Evolutionary conservation across 306 rosid species (phyloP).

Genomic region (Pueraria montana): DNA sequence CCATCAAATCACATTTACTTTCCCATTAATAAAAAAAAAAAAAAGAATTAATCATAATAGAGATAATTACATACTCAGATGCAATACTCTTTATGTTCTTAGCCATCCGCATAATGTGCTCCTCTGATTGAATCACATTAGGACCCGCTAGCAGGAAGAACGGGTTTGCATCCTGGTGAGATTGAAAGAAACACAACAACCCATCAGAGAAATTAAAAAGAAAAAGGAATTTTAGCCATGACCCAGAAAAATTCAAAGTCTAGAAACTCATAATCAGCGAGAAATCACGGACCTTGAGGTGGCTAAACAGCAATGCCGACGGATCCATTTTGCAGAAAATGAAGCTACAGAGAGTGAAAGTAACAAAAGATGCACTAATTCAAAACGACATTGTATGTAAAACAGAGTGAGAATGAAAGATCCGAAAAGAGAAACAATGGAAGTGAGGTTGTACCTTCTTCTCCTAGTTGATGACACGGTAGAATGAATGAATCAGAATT

Average conservation of each 20-base stretch:
- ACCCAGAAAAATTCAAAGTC: conserved; percentile 26
- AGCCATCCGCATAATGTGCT: conserved; percentile 85
- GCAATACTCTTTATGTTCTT: conserved; percentile 72
- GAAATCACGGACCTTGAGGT: conserved; percentile 54
- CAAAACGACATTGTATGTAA: neutral
- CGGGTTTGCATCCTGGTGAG: conserved; percentile 77
- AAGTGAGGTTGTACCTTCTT: neutral
- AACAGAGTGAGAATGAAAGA: conserved; percentile 9
- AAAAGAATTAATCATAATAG: neutral
- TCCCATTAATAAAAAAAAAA: neutral
- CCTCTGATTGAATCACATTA: conserved; percentile 96
- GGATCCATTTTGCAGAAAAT: conserved; percentile 45
- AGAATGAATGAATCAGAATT: neutral
- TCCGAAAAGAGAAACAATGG: conserved; percentile 15
- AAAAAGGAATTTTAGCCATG: neutral
- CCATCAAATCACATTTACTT: conserved; percentile 25
- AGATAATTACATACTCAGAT: conserved; percentile 65
- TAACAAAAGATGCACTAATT: conserved; percentile 24
- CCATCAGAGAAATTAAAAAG: neutral
- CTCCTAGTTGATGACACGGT: neutral
- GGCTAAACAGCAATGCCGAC: conserved; percentile 27
- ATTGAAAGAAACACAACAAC: conserved; percentile 45
- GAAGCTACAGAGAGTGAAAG: conserved; percentile 28
- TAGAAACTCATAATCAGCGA: conserved; percentile 30
- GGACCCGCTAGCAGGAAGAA: conserved; percentile 95